A percentile compares a stretch with the other conserved stretches of the same genome.
phyloP scores from a whole-genome alignment of 208 protist genomes.

The Trypanosoma avium region DNA sequence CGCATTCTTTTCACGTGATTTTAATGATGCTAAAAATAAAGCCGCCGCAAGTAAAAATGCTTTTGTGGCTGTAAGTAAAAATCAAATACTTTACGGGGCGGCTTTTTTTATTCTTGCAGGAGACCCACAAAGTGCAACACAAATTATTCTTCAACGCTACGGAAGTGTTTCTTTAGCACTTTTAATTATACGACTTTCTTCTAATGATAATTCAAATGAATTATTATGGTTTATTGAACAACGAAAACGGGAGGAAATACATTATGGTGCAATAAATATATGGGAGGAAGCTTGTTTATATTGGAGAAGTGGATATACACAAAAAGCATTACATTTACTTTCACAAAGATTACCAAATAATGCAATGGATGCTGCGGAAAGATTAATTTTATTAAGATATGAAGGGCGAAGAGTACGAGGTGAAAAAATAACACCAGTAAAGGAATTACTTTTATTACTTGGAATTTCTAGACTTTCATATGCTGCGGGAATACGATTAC shows the following conservation, averaged over 20 bases:
- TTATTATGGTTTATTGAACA: slow-evolving; percentile 41
- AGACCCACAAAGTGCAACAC: slow-evolving; percentile 76
- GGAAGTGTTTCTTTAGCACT: slow-evolving; percentile 67
- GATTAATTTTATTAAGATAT: slow-evolving; percentile 12
- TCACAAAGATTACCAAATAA: not conserved
- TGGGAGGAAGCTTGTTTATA: slow-evolving; percentile 64
- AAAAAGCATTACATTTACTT: slow-evolving; percentile 9
- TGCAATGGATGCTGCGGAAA: slow-evolving; percentile 15
- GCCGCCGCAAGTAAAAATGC: slow-evolving; percentile 89
- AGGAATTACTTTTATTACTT: slow-evolving; percentile 14
- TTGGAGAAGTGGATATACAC: slow-evolving; percentile 47
- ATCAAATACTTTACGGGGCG: slow-evolving; percentile 79
- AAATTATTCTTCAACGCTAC: slow-evolving; percentile 83
- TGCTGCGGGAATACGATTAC: slow-evolving; percentile 46
- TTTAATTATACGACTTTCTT: slow-evolving; percentile 67
- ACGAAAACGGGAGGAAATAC: slow-evolving; percentile 17
- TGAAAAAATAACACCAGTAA: not conserved
- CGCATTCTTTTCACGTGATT: slow-evolving; percentile 92
- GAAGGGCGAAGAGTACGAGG: slow-evolving; percentile 4
- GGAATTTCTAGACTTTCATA: slow-evolving; percentile 13
- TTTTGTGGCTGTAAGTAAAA: slow-evolving; percentile 88
- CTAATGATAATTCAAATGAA: slow-evolving; percentile 25
- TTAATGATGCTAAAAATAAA: slow-evolving; percentile 61
- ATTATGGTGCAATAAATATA: slow-evolving; percentile 37
- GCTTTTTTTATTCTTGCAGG: slow-evolving; percentile 94